Evolutionary conservation across 345 rosid genomes (phyloP).

Genomic region (Syzygium oleosum): DNA sequence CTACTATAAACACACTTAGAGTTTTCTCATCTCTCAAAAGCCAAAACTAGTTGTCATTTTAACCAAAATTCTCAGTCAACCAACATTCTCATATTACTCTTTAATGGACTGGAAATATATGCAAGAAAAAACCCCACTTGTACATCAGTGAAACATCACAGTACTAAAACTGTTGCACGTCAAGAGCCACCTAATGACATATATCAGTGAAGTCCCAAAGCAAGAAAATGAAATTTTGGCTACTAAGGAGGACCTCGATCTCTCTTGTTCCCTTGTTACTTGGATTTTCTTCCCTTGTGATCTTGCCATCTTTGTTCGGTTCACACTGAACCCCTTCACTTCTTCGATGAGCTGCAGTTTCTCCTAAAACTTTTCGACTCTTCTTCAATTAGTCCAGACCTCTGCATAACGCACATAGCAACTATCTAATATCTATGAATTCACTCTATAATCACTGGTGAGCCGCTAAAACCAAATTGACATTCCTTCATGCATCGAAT

Average conservation of each 20-base stretch:
- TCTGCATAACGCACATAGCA: conserved; percentile 22
- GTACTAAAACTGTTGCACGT: too few species aligned
- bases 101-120: too few species aligned
- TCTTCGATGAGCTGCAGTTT: conserved; percentile 59
- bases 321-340: conserved; percentile 41
- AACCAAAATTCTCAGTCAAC: too few species aligned
- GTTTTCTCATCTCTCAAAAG: too few species aligned
- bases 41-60: too few species aligned
- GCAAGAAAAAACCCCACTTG: too few species aligned
- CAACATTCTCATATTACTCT: too few species aligned
- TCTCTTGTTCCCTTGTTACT: conserved; percentile 62
- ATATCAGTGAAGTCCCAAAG: too few species aligned
- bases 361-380: conserved; percentile 62
- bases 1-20: too few species aligned
- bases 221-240: neutral
- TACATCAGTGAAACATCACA: too few species aligned
- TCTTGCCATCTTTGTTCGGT: conserved; percentile 42
- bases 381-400: conserved; percentile 70
- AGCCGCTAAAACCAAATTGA: neutral
- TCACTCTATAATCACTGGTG: neutral
- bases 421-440: neutral
- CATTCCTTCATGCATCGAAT: too few species aligned
- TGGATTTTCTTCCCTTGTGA: conserved; percentile 69
- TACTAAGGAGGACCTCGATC: conserved; percentile 34
- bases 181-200: too few species aligned